phyloP scores from a whole-genome alignment of 2,329 filamentous ascomycete genomes.

The Penicillium occitanis region DNA sequence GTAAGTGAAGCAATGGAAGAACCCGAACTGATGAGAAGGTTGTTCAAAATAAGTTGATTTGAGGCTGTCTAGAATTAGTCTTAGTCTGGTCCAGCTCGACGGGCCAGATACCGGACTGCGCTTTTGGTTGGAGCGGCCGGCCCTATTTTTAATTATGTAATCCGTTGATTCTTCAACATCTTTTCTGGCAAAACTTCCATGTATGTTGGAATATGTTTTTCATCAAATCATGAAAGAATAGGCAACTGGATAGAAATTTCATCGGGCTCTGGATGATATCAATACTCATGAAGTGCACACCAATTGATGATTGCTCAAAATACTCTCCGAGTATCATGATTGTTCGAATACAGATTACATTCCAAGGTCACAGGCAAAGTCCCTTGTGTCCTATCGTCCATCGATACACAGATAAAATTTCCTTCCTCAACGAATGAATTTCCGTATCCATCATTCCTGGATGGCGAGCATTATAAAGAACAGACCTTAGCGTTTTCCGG shows the following conservation, averaged over 20 bases:
- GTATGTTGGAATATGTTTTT: not conserved
- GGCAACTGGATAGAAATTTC: not conserved
- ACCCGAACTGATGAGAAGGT: not conserved
- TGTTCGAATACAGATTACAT: not conserved
- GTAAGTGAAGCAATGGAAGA: not conserved
- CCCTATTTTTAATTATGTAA: not conserved
- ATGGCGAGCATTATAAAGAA: not conserved
- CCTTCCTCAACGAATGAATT: not conserved
- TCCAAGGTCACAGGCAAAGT: not conserved
- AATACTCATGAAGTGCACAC: not conserved
- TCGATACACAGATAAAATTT: not conserved
- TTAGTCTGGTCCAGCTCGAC: not conserved
- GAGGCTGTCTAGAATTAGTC: slow-evolving; percentile 5
- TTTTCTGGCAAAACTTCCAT: not conserved
- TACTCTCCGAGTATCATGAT: not conserved
- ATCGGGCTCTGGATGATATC: not conserved
- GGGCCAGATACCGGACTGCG: slow-evolving; percentile 5
- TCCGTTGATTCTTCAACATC: not conserved
- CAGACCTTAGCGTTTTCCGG: not conserved
- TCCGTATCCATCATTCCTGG: not conserved
- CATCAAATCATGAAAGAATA: not conserved
- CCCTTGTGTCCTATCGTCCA: not conserved
- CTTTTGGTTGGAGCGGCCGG: not conserved
- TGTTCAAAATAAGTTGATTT: slow-evolving; percentile 5
- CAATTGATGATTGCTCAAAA: not conserved